Percentiles rank a stretch among this genome's conserved stretches.
Conservation (phyloP, 2,329 filamentous ascomycete species). For the Didymella arachidicola region DNA sequence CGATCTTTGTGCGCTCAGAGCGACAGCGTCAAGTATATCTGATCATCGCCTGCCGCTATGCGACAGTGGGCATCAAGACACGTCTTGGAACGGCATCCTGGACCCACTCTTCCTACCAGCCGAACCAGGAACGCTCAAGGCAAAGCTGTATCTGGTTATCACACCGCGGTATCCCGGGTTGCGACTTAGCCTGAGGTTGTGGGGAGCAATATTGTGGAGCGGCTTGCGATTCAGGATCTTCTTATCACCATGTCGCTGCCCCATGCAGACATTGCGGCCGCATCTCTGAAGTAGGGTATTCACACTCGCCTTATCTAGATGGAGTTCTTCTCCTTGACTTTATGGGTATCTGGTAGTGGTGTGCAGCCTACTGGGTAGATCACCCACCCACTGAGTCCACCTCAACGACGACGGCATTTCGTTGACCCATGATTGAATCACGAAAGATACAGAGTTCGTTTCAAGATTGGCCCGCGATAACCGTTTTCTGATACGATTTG, state of each 20-base stretch:
- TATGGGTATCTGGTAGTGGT: constrained; percentile 5
- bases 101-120: neutral
- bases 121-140: neutral
- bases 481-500: constrained; percentile 15
- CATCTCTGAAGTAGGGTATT: constrained; percentile 9
- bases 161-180: neutral
- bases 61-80: constrained; percentile 9
- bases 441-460: neutral
- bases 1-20: neutral
- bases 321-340: neutral
- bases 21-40: constrained; percentile 3
- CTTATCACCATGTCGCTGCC: constrained; percentile 8
- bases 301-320: constrained; percentile 2
- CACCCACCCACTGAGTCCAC: neutral
- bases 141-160: constrained; percentile 4
- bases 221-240: neutral
- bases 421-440: constrained; percentile 8
- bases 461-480: constrained; percentile 3
- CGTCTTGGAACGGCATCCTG: constrained; percentile 2
- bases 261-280: constrained; percentile 1
- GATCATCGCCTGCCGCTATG: constrained; percentile 14
- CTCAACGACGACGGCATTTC: neutral
- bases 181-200: neutral
- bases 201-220: neutral
- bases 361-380: neutral